Percentiles rank a stretch among this genome's conserved stretches.
These are phyloP conservation scores for Ilyonectria mors-panacis DNA, from an alignment of 2,329 filamentous ascomycete species.

Conservation along the genomic window DNA sequence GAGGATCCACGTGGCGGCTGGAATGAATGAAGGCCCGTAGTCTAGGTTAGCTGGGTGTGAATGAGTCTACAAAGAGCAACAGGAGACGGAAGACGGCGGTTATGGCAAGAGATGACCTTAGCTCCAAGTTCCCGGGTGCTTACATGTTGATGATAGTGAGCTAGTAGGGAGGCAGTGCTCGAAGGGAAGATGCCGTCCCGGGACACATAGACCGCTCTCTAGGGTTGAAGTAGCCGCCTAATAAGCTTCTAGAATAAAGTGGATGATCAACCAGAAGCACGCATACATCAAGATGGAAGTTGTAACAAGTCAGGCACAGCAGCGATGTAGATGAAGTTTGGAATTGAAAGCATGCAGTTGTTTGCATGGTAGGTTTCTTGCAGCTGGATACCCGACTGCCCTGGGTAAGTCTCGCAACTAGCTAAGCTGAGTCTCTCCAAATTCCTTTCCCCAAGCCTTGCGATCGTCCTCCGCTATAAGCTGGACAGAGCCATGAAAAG, in stretches of 20 bases:
- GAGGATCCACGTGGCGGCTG: no score
- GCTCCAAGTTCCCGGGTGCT: no score
- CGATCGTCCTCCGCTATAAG: neutral
- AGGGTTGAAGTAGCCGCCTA: neutral
- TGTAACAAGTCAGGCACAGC: neutral
- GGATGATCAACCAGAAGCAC: neutral
- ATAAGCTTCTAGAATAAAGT: neutral
- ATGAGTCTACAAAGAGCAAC: no score
- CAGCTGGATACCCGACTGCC: neutral
- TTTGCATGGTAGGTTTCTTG: slow-evolving; percentile 3
- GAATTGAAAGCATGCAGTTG: slow-evolving; percentile 4
- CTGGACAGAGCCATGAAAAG: slow-evolving; percentile 16
- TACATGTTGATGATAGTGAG: no score
- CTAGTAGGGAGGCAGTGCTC: no score
- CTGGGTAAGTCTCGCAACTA: neutral
- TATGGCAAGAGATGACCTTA: no score
- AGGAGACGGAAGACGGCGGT: no score
- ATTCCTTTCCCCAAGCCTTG: neutral
- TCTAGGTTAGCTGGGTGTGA: no score
- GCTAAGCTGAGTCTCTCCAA: neutral
- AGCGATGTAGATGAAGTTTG: neutral
- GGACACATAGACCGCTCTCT: no score
- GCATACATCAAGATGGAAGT: no score
- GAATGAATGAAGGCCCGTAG: no score
- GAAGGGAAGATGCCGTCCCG: no score